Percentiles rank a stretch among this genome's conserved stretches.
Conservation (phyloP, 139 green algal species). For the Mychonastes homosphaera region DNA sequence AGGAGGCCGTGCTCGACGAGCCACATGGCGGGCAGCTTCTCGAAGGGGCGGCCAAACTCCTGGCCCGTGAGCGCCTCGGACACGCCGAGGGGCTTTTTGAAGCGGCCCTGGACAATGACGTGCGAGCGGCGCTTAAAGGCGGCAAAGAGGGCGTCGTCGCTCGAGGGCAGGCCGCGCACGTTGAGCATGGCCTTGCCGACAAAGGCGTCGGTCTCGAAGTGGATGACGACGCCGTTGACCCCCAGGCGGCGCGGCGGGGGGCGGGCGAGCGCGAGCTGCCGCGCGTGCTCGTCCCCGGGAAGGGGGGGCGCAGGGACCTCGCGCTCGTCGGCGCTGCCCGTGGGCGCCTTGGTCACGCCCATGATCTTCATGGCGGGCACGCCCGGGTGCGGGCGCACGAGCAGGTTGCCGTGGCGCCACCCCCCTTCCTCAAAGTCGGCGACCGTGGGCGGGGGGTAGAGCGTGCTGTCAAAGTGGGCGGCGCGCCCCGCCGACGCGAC, state of each 20-base stretch:
- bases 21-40: neutral
- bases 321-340: no score
- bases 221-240: neutral
- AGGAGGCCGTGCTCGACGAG: neutral
- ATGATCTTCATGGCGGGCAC: neutral
- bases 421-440: neutral
- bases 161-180: neutral
- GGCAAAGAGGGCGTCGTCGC: neutral
- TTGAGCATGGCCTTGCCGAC: neutral
- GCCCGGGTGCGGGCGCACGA: neutral
- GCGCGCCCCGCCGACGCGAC: neutral
- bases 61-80: neutral
- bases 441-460: neutral
- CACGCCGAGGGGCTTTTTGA: neutral
- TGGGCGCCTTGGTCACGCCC: neutral
- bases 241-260: neutral
- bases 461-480: neutral
- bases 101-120: neutral
- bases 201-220: conserved; percentile 1
- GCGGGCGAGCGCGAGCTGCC: no score
- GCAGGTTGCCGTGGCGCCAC: neutral
- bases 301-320: no score
- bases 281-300: no score
- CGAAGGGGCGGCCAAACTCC: neutral
- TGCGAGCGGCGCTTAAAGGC: neutral